A percentile compares a stretch with the other conserved stretches of the same genome.
These are phyloP conservation scores for Podila clonocystis DNA, from an alignment of 192 early-diverging fungal genomes.

Conservation along the genomic window DNA sequence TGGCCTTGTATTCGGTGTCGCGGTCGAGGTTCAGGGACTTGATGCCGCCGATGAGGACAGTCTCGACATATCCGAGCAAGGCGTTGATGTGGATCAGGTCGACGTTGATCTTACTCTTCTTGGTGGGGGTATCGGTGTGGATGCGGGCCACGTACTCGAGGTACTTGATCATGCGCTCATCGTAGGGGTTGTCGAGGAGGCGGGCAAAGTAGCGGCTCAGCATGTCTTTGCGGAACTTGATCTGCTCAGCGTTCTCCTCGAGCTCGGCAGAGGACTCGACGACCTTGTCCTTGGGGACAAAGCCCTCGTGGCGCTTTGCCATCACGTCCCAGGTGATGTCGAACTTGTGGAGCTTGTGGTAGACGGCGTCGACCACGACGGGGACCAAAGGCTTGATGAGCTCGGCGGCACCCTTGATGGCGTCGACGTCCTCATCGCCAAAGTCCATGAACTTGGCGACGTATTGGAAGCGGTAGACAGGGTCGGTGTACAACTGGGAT, in stretches of 20 bases:
- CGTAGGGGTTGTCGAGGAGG: slow-evolving; percentile 61
- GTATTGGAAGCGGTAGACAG: slow-evolving; percentile 82
- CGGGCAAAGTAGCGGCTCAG: slow-evolving; percentile 76
- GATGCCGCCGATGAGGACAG: slow-evolving; percentile 62
- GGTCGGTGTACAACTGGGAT: slow-evolving; percentile 74
- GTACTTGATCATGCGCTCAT: slow-evolving; percentile 72
- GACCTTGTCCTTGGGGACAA: slow-evolving; percentile 54
- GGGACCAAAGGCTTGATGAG: slow-evolving; percentile 75
- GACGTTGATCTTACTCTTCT: slow-evolving; percentile 83
- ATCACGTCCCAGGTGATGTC: slow-evolving; percentile 82
- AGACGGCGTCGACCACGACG: slow-evolving; percentile 81
- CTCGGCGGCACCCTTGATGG: slow-evolving; percentile 71
- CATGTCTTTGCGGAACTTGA: slow-evolving; percentile 85
- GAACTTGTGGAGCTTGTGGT: slow-evolving; percentile 72
- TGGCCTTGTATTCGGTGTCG: slow-evolving; percentile 61
- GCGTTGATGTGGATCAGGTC: slow-evolving; percentile 87
- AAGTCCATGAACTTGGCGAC: slow-evolving; percentile 81
- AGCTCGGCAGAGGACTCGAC: slow-evolving; percentile 56
- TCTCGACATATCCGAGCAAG: slow-evolving; percentile 73
- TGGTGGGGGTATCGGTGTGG: slow-evolving; percentile 77
- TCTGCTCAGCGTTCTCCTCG: slow-evolving; percentile 70
- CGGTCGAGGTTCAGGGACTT: slow-evolving; percentile 63
- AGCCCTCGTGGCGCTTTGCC: slow-evolving; percentile 72
- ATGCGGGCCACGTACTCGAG: slow-evolving; percentile 85
- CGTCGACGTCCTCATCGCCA: slow-evolving; percentile 70